phyloP scores from a whole-genome alignment of 169 alveolate species.

The Cryptosporidium sp. region DNA sequence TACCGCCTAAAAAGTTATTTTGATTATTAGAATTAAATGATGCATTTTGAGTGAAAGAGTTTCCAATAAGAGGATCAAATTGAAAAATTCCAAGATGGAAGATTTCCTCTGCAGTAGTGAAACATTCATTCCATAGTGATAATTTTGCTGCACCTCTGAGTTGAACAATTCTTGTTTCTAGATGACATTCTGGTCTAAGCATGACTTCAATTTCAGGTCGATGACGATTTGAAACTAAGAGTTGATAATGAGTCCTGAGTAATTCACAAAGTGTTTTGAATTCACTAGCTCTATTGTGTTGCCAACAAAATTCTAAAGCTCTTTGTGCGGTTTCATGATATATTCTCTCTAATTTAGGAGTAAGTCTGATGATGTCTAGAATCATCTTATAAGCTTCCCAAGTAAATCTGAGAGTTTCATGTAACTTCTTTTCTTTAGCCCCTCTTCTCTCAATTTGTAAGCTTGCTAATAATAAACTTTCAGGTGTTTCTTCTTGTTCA shows the following conservation, averaged over 20 bases:
- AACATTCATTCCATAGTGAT: conserved; percentile 95
- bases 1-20: not conserved
- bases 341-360: conserved; percentile 93
- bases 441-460: conserved; percentile 87
- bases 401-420: conserved; percentile 88
- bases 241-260: conserved; percentile 91
- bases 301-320: conserved; percentile 93
- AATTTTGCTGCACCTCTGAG: conserved; percentile 92
- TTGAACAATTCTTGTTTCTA: conserved; percentile 92
- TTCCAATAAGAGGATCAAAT: conserved; percentile 60
- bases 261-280: conserved; percentile 94
- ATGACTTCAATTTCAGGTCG: conserved; percentile 85
- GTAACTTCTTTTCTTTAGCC: conserved; percentile 83
- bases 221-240: conserved; percentile 79
- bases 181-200: conserved; percentile 88
- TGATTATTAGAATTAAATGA: conserved; percentile 7
- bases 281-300: conserved; percentile 92
- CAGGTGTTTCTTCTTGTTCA: conserved; percentile 87
- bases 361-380: conserved; percentile 93
- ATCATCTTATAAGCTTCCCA: conserved; percentile 96
- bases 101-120: conserved; percentile 94
- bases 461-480: conserved; percentile 85
- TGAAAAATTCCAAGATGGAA: conserved; percentile 82
- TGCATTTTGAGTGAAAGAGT: conserved; percentile 8
- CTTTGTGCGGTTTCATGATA: conserved; percentile 94